phyloP scores from a whole-genome alignment of 352 stramenopile genomes.

The Phytophthora vignae region DNA sequence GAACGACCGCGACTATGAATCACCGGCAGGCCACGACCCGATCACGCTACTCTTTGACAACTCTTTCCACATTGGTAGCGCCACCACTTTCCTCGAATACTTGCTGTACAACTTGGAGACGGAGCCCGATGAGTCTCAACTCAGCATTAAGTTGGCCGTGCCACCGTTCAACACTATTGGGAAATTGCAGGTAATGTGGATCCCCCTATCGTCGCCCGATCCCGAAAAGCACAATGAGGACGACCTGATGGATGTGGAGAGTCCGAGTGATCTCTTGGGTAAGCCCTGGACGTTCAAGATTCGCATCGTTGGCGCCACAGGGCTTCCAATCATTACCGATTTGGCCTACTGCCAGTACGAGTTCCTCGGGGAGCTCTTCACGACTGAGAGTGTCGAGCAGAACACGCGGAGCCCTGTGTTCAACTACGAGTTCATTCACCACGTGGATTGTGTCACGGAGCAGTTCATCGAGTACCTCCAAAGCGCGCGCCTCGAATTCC shows the following conservation, averaged over 20 bases:
- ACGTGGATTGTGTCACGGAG: constrained; percentile 87
- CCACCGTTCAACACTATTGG: constrained; percentile 94
- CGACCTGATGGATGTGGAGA: constrained; percentile 78
- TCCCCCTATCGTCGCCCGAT: constrained; percentile 82
- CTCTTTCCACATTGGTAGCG: constrained; percentile 92
- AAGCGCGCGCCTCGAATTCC: constrained; percentile 82
- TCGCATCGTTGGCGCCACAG: constrained; percentile 82
- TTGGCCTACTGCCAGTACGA: constrained; percentile 94
- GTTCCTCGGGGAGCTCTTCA: constrained; percentile 93
- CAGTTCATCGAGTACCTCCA: constrained; percentile 91
- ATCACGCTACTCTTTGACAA: constrained; percentile 94
- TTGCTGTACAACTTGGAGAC: constrained; percentile 94
- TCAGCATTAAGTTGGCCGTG: constrained; percentile 92
- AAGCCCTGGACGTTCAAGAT: constrained; percentile 93
- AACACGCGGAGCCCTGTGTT: constrained; percentile 89
- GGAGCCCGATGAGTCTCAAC: constrained; percentile 88
- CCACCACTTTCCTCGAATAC: constrained; percentile 94
- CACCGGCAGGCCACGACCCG: constrained; percentile 87
- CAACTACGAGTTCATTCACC: constrained; percentile 91
- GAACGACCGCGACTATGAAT: constrained; percentile 88
- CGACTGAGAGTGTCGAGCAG: constrained; percentile 91
- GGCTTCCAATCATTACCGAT: constrained; percentile 90
- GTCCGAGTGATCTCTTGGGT: constrained; percentile 79
- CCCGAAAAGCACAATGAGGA: constrained; percentile 72
- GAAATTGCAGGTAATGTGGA: constrained; percentile 92